Conservation (phyloP, 2,329 filamentous ascomycete species). For the Acrodontium crateriforme region DNA sequence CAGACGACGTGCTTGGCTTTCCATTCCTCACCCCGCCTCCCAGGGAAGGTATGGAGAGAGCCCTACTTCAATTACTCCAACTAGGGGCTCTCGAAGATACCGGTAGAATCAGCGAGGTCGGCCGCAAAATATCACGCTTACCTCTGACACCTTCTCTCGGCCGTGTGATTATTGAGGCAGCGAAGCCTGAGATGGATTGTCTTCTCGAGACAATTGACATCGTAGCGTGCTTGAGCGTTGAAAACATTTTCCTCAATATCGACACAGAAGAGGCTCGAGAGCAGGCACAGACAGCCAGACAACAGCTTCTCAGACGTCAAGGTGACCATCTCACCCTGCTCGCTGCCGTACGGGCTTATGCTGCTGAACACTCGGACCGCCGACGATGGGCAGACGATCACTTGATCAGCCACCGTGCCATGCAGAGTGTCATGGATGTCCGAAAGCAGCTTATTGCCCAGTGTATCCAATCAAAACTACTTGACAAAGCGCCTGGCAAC, state of each 20-base stretch:
- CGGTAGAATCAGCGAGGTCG: slow-evolving; percentile 59
- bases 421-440: slow-evolving; percentile 53
- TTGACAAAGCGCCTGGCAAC: slow-evolving; percentile 5
- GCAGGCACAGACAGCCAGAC: slow-evolving; percentile 40
- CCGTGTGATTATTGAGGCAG: slow-evolving; percentile 69
- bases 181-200: slow-evolving; percentile 55
- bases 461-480: slow-evolving; percentile 31
- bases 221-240: slow-evolving; percentile 51
- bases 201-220: slow-evolving; percentile 77
- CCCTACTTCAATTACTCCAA: slow-evolving; percentile 63
- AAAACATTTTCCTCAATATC: slow-evolving; percentile 48
- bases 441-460: slow-evolving; percentile 47
- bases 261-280: slow-evolving; percentile 47
- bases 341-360: slow-evolving; percentile 45
- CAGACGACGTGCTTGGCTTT: slow-evolving; percentile 68
- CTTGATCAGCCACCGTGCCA: slow-evolving; percentile 47
- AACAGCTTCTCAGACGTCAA: slow-evolving; percentile 43
- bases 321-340: slow-evolving; percentile 52
- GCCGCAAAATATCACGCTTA: slow-evolving; percentile 65
- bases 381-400: slow-evolving; percentile 47
- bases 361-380: slow-evolving; percentile 42
- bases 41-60: slow-evolving; percentile 64
- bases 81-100: slow-evolving; percentile 61
- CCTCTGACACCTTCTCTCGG: slow-evolving; percentile 72
- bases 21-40: slow-evolving; percentile 75